Evolutionary conservation across 257 asterid species (phyloP), one percentile per base, ranked within the genome.

Genomic region (Rehmannia glutinosa): DNA sequence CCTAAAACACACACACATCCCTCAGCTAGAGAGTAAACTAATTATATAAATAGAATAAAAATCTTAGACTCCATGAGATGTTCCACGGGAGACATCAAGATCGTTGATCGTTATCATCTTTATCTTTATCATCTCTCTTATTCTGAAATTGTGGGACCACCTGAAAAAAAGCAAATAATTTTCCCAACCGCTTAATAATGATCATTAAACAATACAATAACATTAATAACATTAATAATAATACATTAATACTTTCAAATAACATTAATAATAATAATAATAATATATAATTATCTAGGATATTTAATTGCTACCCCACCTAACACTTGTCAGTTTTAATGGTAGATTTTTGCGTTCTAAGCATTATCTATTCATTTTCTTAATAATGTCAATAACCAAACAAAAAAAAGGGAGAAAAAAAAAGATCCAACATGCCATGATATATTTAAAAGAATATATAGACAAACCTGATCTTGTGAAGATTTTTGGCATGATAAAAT

Each of bases 111-210:
- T 32, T 59, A 10, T 78, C 74, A 75, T 69, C 79, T 73, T 73
- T 58, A 68, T 77, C 81, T 35, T 43, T 61, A 61, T 76, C 76
- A 42, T 79, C 81, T 54, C 72, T 59, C 78, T 55, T 43, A 46
- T 66, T 47, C 45, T 69, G 66, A 19, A 52, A 25, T 69, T 80
- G 85, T 64, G 94, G 94, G 88, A 86, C 90, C 84, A 86, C 94
- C 94, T 86, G 83, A 42, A 43, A 64, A 8, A 45, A 7, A 7
- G 9, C 33, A 45, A 38, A 56, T 27, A 41, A 71, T 56, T 72
- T 35, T 36, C 10, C 32, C 12, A 21, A 52, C 21, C 50, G n/a
- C 27, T 72, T 47, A 61, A 51, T 28, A 49, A 66, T 20, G 17
- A 54, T 61, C 38, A 45, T 15, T 63, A 72, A 42, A 21, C 2